Percentiles rank a stretch among this genome's conserved stretches.
Conservation (phyloP, 2,329 filamentous ascomycete species). For the Aspergillus latus region DNA sequence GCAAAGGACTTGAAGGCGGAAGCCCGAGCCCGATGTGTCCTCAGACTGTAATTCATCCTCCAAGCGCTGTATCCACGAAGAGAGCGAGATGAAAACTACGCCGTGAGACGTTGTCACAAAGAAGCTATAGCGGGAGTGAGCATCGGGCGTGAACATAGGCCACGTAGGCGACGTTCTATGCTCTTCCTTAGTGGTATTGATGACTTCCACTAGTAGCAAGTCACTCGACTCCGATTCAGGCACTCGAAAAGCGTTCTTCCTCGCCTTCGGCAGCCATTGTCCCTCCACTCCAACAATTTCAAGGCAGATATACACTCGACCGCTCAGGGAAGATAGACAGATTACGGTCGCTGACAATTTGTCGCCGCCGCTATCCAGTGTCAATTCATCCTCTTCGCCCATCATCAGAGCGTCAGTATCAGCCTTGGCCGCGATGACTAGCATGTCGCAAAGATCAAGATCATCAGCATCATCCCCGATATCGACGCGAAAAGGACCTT, state of each 20-base stretch:
- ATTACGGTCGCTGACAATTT: slow-evolving; percentile 58
- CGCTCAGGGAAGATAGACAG: slow-evolving; percentile 57
- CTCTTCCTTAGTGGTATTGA: slow-evolving; percentile 41
- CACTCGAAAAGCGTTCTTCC: slow-evolving; percentile 41
- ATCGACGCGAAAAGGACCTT: slow-evolving; percentile 60
- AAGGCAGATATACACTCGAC: slow-evolving; percentile 59
- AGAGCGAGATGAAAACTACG: slow-evolving; percentile 56
- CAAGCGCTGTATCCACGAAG: slow-evolving; percentile 57
- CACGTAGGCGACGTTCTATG: slow-evolving; percentile 36
- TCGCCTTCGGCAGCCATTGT: slow-evolving; percentile 59
- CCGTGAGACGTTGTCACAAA: slow-evolving; percentile 58
- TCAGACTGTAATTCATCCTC: slow-evolving; percentile 57
- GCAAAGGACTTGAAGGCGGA: slow-evolving; percentile 58
- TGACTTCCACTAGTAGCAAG: slow-evolving; percentile 46
- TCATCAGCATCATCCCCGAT: slow-evolving; percentile 52
- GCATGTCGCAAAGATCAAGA: slow-evolving; percentile 61
- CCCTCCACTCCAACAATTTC: slow-evolving; percentile 63
- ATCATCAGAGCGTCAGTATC: slow-evolving; percentile 54
- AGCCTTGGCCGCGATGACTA: slow-evolving; percentile 55
- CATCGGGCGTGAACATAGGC: slow-evolving; percentile 58
- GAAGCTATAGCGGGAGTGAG: slow-evolving; percentile 57
- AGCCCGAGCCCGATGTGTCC: slow-evolving; percentile 53
- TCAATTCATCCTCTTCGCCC: slow-evolving; percentile 51
- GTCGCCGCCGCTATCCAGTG: slow-evolving; percentile 45
- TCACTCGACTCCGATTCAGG: slow-evolving; percentile 45